Percentiles rank a stretch among this genome's conserved stretches.
Conservation (phyloP, 2,329 filamentous ascomycete species). For the Colletotrichum incanum region DNA sequence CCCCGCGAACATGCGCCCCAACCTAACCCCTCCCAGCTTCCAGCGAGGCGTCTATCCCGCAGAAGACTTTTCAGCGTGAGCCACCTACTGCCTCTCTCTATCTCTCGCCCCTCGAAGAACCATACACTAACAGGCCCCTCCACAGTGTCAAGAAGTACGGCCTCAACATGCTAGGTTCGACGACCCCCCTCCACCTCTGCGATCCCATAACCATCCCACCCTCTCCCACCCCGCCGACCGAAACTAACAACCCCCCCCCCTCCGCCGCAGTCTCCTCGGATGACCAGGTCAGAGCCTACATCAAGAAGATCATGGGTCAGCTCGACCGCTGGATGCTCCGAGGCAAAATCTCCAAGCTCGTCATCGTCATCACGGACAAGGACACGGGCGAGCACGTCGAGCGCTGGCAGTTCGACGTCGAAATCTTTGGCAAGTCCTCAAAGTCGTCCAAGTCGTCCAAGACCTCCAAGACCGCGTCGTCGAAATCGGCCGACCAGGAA, state of each 20-base stretch:
- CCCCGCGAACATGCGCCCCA: neutral
- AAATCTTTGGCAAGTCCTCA: conserved; percentile 54
- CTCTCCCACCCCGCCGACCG: neutral
- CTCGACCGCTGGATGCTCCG: conserved; percentile 98
- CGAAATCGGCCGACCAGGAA: conserved; percentile 75
- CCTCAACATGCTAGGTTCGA: conserved; percentile 90
- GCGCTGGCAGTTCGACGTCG: conserved; percentile 97
- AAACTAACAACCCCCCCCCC: conserved; percentile 6
- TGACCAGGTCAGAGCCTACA: conserved; percentile 98
- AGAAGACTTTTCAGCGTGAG: conserved; percentile 94
- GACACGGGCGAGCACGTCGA: conserved; percentile 97
- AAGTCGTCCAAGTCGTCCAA: conserved; percentile 16
- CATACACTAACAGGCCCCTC: neutral
- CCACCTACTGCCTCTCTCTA: conserved; percentile 25
- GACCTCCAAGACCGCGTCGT: conserved; percentile 60
- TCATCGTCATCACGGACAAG: conserved; percentile 96
- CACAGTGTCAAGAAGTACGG: conserved; percentile 95
- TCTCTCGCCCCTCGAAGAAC: neutral
- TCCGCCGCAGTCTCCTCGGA: conserved; percentile 82
- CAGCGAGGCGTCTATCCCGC: conserved; percentile 90
- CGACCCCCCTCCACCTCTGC: neutral
- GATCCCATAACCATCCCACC: too few species aligned
- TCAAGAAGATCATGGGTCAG: conserved; percentile 99
- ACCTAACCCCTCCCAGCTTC: conserved; percentile 70
- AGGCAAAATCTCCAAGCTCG: conserved; percentile 96